These are phyloP conservation scores for Aspergillus cristatus DNA, from an alignment of 495 filamentous ascomycete species.

Conservation along the genomic window DNA sequence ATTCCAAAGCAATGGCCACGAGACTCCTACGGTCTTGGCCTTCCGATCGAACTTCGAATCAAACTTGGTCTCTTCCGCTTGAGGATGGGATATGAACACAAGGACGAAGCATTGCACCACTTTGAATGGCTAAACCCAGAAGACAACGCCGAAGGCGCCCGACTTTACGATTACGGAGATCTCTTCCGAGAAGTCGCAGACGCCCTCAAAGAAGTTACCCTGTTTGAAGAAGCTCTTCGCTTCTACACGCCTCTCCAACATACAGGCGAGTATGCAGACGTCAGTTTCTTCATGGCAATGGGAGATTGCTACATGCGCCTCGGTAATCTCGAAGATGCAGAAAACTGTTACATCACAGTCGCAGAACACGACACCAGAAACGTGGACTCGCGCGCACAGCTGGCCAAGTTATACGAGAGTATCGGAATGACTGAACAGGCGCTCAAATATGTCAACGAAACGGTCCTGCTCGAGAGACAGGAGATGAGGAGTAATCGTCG, in stretches of 20 bases:
- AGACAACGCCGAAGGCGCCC: constrained; percentile 35
- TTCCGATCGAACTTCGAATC: constrained; percentile 77
- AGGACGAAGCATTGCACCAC: constrained; percentile 67
- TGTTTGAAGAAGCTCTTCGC: constrained; percentile 54
- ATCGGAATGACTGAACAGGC: constrained; percentile 61
- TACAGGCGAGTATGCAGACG: constrained; percentile 48
- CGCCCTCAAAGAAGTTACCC: constrained; percentile 47
- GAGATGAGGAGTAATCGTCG: constrained; percentile 25
- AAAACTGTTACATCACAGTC: constrained; percentile 62
- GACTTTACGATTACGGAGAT: constrained; percentile 57
- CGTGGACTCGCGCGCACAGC: constrained; percentile 60
- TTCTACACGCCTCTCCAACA: constrained; percentile 65
- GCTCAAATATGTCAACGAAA: constrained; percentile 62
- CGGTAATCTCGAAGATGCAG: constrained; percentile 56
- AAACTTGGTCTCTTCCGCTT: constrained; percentile 78
- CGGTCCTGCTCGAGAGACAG: constrained; percentile 49
- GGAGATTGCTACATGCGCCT: constrained; percentile 61
- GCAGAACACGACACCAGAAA: constrained; percentile 58
- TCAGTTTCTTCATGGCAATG: constrained; percentile 57
- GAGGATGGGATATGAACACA: constrained; percentile 46
- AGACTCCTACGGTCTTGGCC: constrained; percentile 59
- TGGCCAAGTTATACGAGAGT: constrained; percentile 74
- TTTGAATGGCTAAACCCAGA: constrained; percentile 57
- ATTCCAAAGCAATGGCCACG: constrained; percentile 42
- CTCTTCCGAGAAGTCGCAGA: constrained; percentile 67